Conservation (phyloP, 1,284 basidiomycete species). For the Cystobasidium sp. region DNA sequence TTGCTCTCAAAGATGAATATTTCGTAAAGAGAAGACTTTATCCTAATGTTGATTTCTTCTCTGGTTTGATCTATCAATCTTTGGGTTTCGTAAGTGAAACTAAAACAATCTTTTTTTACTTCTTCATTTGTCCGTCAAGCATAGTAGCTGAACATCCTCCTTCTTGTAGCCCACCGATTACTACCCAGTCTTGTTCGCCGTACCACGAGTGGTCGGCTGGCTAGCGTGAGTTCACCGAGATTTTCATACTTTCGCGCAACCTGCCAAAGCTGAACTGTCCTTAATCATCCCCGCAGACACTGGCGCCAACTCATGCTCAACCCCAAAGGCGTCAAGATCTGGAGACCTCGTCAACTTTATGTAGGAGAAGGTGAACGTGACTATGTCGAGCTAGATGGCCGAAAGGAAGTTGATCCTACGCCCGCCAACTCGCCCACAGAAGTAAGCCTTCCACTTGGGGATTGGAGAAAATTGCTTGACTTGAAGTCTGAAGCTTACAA, state of each 20-base stretch:
- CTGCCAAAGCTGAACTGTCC: not conserved
- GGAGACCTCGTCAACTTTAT: slow-evolving; percentile 82
- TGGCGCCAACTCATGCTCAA: slow-evolving; percentile 77
- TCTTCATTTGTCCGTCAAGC: too few species aligned
- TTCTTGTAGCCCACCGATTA: slow-evolving; percentile 70
- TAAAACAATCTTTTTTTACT: too few species aligned
- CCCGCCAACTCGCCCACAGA: slow-evolving; percentile 37
- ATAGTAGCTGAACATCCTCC: slow-evolving; percentile 43
- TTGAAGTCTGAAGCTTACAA: too few species aligned
- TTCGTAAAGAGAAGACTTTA: slow-evolving; percentile 66
- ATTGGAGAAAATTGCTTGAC: not conserved
- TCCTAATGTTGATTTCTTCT: slow-evolving; percentile 56
- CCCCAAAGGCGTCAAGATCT: slow-evolving; percentile 83
- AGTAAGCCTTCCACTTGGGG: slow-evolving; percentile 27
- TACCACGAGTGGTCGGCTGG: slow-evolving; percentile 87
- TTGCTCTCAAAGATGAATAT: slow-evolving; percentile 84
- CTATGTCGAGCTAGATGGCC: slow-evolving; percentile 69
- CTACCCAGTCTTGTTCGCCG: slow-evolving; percentile 86
- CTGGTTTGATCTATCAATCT: slow-evolving; percentile 51
- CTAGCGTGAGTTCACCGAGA: slow-evolving; percentile 77
- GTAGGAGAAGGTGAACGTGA: slow-evolving; percentile 72
- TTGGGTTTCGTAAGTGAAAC: slow-evolving; percentile 40
- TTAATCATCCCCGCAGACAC: slow-evolving; percentile 15
- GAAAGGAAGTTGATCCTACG: slow-evolving; percentile 61
- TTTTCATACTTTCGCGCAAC: slow-evolving; percentile 36